These are phyloP conservation scores for Tardiomyces blankii DNA, from an alignment of 1,139 yeast genomes.

Conservation along the genomic window DNA sequence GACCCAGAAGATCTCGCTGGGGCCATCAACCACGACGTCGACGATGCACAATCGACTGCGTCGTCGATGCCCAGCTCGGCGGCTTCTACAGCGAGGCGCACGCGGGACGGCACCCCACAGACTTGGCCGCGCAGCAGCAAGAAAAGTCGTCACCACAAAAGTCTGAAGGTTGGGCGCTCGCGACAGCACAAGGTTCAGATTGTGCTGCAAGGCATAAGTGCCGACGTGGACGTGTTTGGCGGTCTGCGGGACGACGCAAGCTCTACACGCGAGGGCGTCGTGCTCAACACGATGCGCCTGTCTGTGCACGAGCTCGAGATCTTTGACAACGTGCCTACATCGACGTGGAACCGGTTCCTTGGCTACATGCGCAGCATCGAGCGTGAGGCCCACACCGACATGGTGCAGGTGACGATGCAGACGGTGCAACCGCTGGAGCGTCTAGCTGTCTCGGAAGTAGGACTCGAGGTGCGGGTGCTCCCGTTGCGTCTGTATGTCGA, in stretches of 20 bases:
- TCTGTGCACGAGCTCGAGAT: conserved; percentile 46
- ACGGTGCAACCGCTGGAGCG: conserved; percentile 56
- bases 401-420: conserved; percentile 44
- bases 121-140: no score
- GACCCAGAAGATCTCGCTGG: conserved; percentile 38
- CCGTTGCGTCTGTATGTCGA: conserved; percentile 82
- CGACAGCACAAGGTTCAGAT: conserved; percentile 48
- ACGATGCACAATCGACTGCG: conserved; percentile 9
- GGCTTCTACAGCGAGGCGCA: conserved; percentile 15
- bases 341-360: conserved; percentile 84
- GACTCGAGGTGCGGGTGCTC: conserved; percentile 43
- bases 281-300: conserved; percentile 20
- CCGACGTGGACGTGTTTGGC: conserved; percentile 36
- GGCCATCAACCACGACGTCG: conserved; percentile 41
- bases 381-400: conserved; percentile 56
- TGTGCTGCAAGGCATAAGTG: conserved; percentile 42
- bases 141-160: no score
- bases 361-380: conserved; percentile 58
- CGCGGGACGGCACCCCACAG: no score
- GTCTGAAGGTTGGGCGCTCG: conserved; percentile 53
- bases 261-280: neutral
- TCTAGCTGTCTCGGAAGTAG: conserved; percentile 60
- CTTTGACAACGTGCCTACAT: conserved; percentile 70
- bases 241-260: conserved; percentile 10
- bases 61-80: neutral